phyloP scores from a whole-genome alignment of 2,329 filamentous ascomycete genomes.

The Penicillium capsulatum region DNA sequence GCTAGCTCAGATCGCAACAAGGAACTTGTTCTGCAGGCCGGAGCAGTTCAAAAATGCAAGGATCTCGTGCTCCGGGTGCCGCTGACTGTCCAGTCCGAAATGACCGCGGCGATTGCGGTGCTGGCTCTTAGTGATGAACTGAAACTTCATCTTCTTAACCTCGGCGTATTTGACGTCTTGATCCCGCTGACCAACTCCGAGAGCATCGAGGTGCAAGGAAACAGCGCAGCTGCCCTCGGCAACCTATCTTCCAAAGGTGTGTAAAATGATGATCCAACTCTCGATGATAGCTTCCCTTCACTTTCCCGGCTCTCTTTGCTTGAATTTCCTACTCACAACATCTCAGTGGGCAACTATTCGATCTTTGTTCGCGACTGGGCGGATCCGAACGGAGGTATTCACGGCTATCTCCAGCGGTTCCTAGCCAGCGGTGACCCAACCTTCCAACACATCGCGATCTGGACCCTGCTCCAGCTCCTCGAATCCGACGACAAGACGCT shows the following conservation, averaged over 20 bases:
- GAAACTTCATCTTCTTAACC: conserved; percentile 81
- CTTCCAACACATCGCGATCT: conserved; percentile 98
- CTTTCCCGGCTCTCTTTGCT: neutral
- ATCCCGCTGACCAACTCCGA: conserved; percentile 93
- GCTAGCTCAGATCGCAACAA: conserved; percentile 98
- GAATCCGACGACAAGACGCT: conserved; percentile 90
- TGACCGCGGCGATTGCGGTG: conserved; percentile 98
- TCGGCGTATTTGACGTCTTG: conserved; percentile 93
- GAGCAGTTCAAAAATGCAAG: conserved; percentile 97
- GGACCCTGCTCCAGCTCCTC: conserved; percentile 91
- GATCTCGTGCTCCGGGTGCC: conserved; percentile 91
- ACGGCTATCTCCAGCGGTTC: conserved; percentile 91
- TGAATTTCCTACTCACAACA: conserved; percentile 22
- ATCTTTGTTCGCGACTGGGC: conserved; percentile 95
- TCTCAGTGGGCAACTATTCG: conserved; percentile 84
- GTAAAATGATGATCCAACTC: conserved; percentile 22
- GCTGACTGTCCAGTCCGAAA: conserved; percentile 92
- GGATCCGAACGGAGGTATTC: conserved; percentile 87
- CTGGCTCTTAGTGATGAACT: conserved; percentile 92
- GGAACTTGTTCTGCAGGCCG: conserved; percentile 91
- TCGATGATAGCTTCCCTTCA: neutral
- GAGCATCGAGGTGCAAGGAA: conserved; percentile 96
- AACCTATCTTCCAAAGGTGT: conserved; percentile 96
- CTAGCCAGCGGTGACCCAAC: conserved; percentile 90
- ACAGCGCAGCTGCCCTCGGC: conserved; percentile 90